Conservation (phyloP, 2,329 filamentous ascomycete species). For the Endoconidiophora polonica region DNA sequence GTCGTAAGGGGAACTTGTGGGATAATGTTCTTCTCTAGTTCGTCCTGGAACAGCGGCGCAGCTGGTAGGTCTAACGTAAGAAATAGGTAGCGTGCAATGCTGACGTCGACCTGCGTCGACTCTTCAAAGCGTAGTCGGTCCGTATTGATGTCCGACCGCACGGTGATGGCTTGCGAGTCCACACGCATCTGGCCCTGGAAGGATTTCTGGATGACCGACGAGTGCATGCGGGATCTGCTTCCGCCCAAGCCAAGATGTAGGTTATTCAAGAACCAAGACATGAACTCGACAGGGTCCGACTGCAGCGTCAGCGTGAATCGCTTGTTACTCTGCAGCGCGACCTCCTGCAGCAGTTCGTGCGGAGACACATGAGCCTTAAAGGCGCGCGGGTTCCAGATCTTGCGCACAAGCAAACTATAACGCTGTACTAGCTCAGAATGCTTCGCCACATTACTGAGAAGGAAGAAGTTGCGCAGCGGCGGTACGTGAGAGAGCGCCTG, state of each 20-base stretch:
- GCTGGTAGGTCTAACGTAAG: slow-evolving; percentile 85
- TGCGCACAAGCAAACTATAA: slow-evolving; percentile 77
- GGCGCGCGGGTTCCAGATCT: slow-evolving; percentile 93
- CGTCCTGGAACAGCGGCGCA: slow-evolving; percentile 89
- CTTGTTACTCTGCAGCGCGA: slow-evolving; percentile 77
- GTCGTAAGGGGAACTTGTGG: slow-evolving; percentile 72
- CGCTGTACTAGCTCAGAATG: slow-evolving; percentile 69
- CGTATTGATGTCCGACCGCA: slow-evolving; percentile 60
- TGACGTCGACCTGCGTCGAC: slow-evolving; percentile 61
- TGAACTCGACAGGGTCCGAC: slow-evolving; percentile 89
- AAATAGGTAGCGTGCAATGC: slow-evolving; percentile 69
- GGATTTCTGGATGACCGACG: slow-evolving; percentile 75
- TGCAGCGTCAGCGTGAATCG: slow-evolving; percentile 81
- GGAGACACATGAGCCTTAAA: slow-evolving; percentile 96
- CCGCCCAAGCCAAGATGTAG: slow-evolving; percentile 83
- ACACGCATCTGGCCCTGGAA: slow-evolving; percentile 89
- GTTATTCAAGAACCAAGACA: slow-evolving; percentile 96
- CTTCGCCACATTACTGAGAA: slow-evolving; percentile 64
- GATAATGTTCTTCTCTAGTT: slow-evolving; percentile 88
- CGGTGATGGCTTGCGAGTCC: slow-evolving; percentile 85
- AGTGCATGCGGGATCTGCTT: slow-evolving; percentile 68
- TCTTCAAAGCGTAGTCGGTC: slow-evolving; percentile 89
- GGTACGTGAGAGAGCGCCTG: slow-evolving; percentile 82
- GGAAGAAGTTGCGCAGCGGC: slow-evolving; percentile 78
- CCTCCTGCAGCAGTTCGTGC: slow-evolving; percentile 90